phyloP scores from a whole-genome alignment of 75 land plant species.

The Pinus taeda region DNA sequence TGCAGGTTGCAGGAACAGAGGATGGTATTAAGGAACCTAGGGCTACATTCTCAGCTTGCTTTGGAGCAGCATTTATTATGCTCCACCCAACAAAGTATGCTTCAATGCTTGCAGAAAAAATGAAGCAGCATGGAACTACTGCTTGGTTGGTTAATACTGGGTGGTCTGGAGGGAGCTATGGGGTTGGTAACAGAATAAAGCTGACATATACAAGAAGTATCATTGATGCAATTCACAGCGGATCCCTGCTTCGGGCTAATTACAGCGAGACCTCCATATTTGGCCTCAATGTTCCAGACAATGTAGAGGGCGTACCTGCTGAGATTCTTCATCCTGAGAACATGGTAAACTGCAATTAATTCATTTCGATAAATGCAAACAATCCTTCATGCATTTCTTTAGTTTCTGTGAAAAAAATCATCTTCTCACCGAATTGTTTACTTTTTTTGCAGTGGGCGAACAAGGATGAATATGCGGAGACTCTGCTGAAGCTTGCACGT shows the following conservation, averaged over 20 bases:
- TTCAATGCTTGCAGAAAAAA: constrained; percentile 39
- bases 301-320: constrained; percentile 35
- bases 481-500: constrained; percentile 33
- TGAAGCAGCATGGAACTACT: constrained; percentile 32
- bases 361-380: no score
- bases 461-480: constrained; percentile 20
- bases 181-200: constrained; percentile 40
- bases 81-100: constrained; percentile 36
- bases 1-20: constrained; percentile 38
- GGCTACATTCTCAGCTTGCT: constrained; percentile 36
- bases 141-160: constrained; percentile 44
- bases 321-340: constrained; percentile 34
- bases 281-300: constrained; percentile 31
- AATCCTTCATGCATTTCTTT: background rate
- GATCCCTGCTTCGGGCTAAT: constrained; percentile 26
- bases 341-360: constrained; percentile 12
- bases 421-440: background rate
- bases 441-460: constrained; percentile 28
- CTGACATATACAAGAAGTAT: constrained; percentile 36
- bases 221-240: constrained; percentile 44
- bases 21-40: constrained; percentile 31
- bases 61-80: constrained; percentile 40
- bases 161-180: constrained; percentile 44
- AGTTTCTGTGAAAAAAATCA: background rate
- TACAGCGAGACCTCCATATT: constrained; percentile 40